A percentile compares a stretch with the other conserved stretches of the same genome.
These are phyloP conservation scores for Albophoma yamanashiensis DNA, from an alignment of 2,329 filamentous ascomycete genomes.

Conservation along the genomic window DNA sequence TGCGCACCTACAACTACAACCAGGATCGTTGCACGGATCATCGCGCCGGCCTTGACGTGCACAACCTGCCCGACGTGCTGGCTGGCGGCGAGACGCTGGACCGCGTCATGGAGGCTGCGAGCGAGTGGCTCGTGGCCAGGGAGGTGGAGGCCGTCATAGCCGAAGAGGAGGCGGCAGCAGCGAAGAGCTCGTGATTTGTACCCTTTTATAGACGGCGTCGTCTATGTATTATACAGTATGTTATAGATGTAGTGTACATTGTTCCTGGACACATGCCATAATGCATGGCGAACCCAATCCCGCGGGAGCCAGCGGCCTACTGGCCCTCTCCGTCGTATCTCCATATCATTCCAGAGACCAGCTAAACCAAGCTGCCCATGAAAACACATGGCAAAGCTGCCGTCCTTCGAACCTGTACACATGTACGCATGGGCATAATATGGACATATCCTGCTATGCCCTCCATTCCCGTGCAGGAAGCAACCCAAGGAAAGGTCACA, in stretches of 20 bases:
- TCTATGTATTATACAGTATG: background rate
- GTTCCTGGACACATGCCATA: background rate
- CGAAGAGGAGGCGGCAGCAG: conserved; percentile 37
- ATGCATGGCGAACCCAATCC: background rate
- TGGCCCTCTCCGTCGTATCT: background rate
- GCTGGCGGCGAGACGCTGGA: conserved; percentile 62
- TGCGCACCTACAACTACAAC: conserved; percentile 78
- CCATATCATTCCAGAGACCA: background rate
- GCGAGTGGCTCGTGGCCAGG: conserved; percentile 61
- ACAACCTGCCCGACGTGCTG: conserved; percentile 73
- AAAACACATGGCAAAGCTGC: background rate
- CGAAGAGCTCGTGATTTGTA: background rate
- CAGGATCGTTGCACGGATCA: conserved; percentile 81
- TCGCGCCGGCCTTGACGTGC: conserved; percentile 65
- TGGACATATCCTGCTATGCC: background rate
- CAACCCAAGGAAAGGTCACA: conserved; percentile 34
- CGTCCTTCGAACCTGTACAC: background rate
- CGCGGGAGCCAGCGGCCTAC: background rate
- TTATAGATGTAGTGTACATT: background rate
- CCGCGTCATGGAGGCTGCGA: conserved; percentile 67
- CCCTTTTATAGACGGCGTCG: background rate
- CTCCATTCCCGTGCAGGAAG: too few species aligned
- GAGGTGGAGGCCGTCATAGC: conserved; percentile 66
- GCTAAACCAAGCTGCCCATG: background rate
- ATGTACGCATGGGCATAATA: background rate